Evolutionary conservation across 2,329 filamentous ascomycete genomes (phyloP).

Genomic region (Trichoderma cornu-damae): DNA sequence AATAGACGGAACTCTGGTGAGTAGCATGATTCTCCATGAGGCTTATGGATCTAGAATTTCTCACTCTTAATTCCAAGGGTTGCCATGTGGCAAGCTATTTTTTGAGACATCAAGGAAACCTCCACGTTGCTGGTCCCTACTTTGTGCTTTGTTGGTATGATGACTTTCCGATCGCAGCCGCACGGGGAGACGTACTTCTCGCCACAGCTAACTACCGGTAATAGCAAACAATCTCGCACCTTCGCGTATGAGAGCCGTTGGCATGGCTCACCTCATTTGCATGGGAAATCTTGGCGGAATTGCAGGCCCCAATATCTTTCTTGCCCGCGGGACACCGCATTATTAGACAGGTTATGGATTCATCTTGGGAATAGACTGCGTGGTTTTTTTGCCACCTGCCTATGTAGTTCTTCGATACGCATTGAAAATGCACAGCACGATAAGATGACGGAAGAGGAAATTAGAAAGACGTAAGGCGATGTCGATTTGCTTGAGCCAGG

Average conservation of each 20-base stretch:
- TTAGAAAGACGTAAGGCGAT: background rate
- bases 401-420: background rate
- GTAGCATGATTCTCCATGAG: background rate
- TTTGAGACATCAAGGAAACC: background rate
- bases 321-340: background rate
- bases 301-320: constrained; percentile 2
- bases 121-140: background rate
- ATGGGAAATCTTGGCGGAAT: background rate
- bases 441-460: background rate
- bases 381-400: background rate
- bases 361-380: background rate
- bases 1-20: background rate
- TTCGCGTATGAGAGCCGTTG: background rate
- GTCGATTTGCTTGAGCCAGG: background rate
- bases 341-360: constrained; percentile 6
- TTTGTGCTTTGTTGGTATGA: background rate
- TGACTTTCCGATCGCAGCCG: background rate
- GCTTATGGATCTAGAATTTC: background rate
- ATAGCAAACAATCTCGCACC: background rate
- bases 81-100: background rate
- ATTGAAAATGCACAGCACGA: background rate
- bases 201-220: background rate
- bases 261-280: background rate
- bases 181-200: too few species aligned
- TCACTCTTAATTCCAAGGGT: background rate